phyloP scores from a whole-genome alignment of 1,284 basidiomycete species.

The Austroboletus niveus region DNA sequence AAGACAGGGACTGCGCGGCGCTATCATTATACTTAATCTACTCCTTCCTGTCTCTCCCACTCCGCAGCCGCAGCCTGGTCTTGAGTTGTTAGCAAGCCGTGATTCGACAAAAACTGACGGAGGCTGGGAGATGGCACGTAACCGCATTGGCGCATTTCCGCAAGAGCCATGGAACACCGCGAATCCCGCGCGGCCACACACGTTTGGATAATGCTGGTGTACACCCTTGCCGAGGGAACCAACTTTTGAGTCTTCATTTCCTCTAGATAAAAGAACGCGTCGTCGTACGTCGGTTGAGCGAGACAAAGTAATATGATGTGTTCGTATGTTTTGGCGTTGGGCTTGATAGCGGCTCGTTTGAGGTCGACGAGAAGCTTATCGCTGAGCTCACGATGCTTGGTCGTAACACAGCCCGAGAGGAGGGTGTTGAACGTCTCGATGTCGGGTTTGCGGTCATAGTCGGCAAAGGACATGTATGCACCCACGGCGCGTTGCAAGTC shows the following conservation, averaged over 20 bases:
- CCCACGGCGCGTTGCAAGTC: conserved; percentile 79
- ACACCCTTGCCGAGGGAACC: conserved; percentile 55
- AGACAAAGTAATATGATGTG: conserved; percentile 68
- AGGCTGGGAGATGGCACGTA: conserved; percentile 38
- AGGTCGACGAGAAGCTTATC: conserved; percentile 62
- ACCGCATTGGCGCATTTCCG: conserved; percentile 64
- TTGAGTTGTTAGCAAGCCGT: conserved; percentile 7
- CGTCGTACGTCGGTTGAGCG: conserved; percentile 72
- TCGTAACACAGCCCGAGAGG: conserved; percentile 59
- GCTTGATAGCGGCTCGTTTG: conserved; percentile 51
- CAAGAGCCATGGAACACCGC: conserved; percentile 63
- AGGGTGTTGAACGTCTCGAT: conserved; percentile 71
- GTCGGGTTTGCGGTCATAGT: conserved; percentile 57
- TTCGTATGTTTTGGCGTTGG: conserved; percentile 62
- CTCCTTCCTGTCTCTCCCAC: background rate
- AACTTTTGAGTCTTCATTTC: conserved; percentile 73
- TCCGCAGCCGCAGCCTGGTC: background rate
- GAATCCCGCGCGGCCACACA: conserved; percentile 58
- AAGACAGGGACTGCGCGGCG: background rate
- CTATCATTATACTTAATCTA: background rate
- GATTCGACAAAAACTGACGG: conserved; percentile 31
- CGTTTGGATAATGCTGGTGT: conserved; percentile 59
- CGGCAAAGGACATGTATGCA: conserved; percentile 62
- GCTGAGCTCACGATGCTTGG: conserved; percentile 57
- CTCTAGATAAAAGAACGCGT: conserved; percentile 86